A percentile compares a stretch with the other conserved stretches of the same genome.
phyloP scores from a whole-genome alignment of 2,329 filamentous ascomycete genomes.

The Lecanosticta acicola region DNA sequence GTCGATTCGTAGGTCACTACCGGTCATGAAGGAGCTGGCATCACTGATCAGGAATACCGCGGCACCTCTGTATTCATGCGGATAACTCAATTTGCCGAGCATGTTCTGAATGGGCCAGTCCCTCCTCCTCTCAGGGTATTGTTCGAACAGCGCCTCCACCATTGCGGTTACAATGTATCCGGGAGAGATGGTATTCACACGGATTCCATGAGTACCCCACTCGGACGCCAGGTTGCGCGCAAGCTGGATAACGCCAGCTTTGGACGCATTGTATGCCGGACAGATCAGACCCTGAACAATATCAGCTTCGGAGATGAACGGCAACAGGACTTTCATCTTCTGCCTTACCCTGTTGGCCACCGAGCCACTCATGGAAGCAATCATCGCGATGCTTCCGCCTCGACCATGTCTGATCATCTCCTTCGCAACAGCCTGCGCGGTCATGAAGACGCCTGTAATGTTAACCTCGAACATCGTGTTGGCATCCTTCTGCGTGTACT shows the following conservation, averaged over 20 bases:
- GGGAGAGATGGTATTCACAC: conserved; percentile 72
- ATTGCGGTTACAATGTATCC: conserved; percentile 79
- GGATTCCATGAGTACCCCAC: conserved; percentile 67
- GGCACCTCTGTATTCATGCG: conserved; percentile 36
- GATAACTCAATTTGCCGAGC: conserved; percentile 49
- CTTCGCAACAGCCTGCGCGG: conserved; percentile 57
- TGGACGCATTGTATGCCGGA: conserved; percentile 69
- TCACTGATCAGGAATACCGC: conserved; percentile 37
- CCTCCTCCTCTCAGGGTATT: conserved; percentile 60
- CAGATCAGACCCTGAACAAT: conserved; percentile 55
- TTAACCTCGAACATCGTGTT: conserved; percentile 56
- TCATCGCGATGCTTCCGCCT: conserved; percentile 57
- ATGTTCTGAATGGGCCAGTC: conserved; percentile 83
- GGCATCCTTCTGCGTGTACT: conserved; percentile 43
- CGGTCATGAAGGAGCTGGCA: conserved; percentile 52
- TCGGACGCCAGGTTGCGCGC: conserved; percentile 65
- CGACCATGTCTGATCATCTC: conserved; percentile 58
- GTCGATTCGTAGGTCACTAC: conserved; percentile 50
- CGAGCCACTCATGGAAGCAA: conserved; percentile 58
- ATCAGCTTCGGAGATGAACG: conserved; percentile 5
- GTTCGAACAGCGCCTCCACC: conserved; percentile 72
- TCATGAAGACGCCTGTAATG: conserved; percentile 59
- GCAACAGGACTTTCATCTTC: background rate
- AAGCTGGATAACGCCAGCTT: conserved; percentile 68
- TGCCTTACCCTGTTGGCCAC: conserved; percentile 57